Conservation (phyloP, 2,329 filamentous ascomycete genomes). For the Akanthomyces lecanii region DNA sequence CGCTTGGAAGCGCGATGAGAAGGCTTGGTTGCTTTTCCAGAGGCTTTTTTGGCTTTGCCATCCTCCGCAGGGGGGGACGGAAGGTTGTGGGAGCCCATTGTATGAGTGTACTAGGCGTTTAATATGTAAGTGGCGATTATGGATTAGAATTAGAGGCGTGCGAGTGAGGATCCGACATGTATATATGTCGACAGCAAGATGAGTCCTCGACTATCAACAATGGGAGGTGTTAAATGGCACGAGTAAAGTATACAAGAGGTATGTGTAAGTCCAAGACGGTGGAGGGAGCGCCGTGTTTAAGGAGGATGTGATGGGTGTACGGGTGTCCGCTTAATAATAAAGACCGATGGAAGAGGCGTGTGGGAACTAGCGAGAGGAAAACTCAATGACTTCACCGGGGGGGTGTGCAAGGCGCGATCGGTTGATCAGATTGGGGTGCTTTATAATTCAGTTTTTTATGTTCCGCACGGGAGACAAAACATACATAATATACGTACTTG, state of each 20-base stretch:
- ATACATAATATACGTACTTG: neutral
- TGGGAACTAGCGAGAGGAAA: neutral
- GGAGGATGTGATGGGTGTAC: neutral
- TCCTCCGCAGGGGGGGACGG: constrained; percentile 52
- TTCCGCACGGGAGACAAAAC: neutral
- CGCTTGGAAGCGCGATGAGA: constrained; percentile 50
- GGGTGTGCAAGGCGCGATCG: constrained; percentile 13
- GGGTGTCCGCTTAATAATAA: constrained; percentile 17
- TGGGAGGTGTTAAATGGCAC: neutral
- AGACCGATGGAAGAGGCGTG: neutral
- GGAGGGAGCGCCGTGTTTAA: constrained; percentile 14
- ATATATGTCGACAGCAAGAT: neutral
- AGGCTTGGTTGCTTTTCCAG: constrained; percentile 43
- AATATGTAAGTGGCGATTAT: neutral
- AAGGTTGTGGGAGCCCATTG: constrained; percentile 46
- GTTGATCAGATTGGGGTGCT: constrained; percentile 15
- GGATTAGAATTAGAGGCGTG: neutral
- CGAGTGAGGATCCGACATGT: neutral
- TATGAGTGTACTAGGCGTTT: constrained; percentile 17
- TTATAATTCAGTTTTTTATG: constrained; percentile 2
- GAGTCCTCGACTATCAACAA: neutral
- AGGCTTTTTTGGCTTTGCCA: constrained; percentile 36
- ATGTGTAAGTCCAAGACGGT: constrained; percentile 10
- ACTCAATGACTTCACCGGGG: constrained; percentile 14
- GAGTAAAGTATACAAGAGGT: constrained; percentile 1